phyloP scores from a whole-genome alignment of 768 basidiomycete species.

The Mycena capillaripes region DNA sequence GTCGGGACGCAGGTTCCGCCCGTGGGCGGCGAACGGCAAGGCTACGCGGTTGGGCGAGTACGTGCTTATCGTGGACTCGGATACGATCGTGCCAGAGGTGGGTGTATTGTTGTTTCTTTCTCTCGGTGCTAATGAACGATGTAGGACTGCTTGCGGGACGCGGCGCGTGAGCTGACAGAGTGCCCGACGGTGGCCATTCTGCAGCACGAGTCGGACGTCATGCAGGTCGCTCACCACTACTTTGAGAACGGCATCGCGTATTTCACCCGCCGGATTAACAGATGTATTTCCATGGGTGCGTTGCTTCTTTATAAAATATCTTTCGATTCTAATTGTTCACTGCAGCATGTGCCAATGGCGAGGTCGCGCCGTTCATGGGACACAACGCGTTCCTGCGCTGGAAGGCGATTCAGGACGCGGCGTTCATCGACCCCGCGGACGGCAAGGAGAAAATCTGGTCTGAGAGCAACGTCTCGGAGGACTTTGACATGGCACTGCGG shows the following conservation, averaged over 20 bases:
- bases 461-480: constrained; percentile 85
- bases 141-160: constrained; percentile 63
- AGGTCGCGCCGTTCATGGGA: constrained; percentile 86
- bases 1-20: constrained; percentile 63
- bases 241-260: constrained; percentile 74
- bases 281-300: constrained; percentile 38
- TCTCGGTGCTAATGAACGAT: constrained; percentile 37
- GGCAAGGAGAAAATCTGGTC: constrained; percentile 81
- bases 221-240: constrained; percentile 65
- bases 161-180: constrained; percentile 83
- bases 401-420: constrained; percentile 88
- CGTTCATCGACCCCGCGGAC: constrained; percentile 76
- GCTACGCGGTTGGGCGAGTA: constrained; percentile 80
- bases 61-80: constrained; percentile 85
- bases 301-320: constrained; percentile 41
- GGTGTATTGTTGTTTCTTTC: constrained; percentile 62
- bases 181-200: constrained; percentile 86
- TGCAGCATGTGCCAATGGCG: constrained; percentile 84
- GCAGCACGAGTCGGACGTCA: constrained; percentile 79
- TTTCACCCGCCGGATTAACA: constrained; percentile 36
- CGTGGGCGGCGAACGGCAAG: constrained; percentile 78
- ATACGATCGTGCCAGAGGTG: constrained; percentile 85
- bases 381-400: constrained; percentile 92
- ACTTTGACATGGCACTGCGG: constrained; percentile 85
- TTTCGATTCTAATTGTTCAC: background rate